These are phyloP conservation scores for Apostasia shenzhenica DNA, from an alignment of 106 monocot species.

Conservation along the genomic window DNA sequence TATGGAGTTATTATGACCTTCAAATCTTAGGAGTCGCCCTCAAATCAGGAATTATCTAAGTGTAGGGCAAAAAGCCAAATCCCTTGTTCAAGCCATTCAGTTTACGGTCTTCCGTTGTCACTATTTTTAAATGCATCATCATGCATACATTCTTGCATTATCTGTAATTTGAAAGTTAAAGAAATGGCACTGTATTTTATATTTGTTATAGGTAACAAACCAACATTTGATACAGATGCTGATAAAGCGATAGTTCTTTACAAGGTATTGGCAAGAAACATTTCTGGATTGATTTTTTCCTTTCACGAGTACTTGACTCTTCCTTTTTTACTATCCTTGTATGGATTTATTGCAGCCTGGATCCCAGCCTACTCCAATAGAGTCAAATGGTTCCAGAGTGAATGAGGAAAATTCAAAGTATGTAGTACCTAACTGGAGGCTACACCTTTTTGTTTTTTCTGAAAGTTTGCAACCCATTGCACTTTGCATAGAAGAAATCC, in stretches of 20 bases:
- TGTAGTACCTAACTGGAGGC: not conserved
- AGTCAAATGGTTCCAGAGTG: constrained; percentile 36
- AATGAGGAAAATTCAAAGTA: constrained; percentile 72
- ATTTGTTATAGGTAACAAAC: constrained; percentile 27
- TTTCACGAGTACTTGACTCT: too few species aligned
- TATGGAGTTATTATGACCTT: too few species aligned
- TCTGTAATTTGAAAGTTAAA: too few species aligned
- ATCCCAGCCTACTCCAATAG: constrained; percentile 21
- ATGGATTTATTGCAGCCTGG: constrained; percentile 40
- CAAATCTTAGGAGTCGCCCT: too few species aligned
- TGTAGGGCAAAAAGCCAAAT: too few species aligned
- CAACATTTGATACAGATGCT: constrained; percentile 16
- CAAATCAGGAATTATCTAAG: too few species aligned
- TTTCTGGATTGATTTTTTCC: not conserved
- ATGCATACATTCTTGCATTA: not conserved
- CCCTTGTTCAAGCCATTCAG: too few species aligned
- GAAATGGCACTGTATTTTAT: too few species aligned
- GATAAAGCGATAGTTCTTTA: constrained; percentile 49
- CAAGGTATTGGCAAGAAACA: constrained; percentile 30
- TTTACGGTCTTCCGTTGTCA: not conserved
- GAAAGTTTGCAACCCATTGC: not conserved
- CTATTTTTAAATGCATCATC: not conserved
- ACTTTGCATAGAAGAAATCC: not conserved
- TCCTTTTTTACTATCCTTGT: not conserved
- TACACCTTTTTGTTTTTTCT: not conserved